phyloP scores from a whole-genome alignment of 2,329 filamentous ascomycete genomes.

The Raffaelea deltoideospora region DNA sequence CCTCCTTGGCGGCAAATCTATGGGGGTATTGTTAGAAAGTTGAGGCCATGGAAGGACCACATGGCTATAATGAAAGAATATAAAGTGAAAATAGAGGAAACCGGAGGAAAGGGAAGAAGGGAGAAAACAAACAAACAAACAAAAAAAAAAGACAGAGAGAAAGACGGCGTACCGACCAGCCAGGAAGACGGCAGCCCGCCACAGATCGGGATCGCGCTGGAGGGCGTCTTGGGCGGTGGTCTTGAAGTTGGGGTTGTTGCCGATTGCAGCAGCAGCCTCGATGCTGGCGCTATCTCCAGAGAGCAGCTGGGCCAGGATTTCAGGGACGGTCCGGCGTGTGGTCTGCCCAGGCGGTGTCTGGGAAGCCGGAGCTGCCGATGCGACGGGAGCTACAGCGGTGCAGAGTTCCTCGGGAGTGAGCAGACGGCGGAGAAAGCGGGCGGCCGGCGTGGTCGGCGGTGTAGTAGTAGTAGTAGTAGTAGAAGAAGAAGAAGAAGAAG shows the following conservation, averaged over 20 bases:
- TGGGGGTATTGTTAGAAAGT: not conserved
- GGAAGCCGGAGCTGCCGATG: too few species aligned
- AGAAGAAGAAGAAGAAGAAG: too few species aligned
- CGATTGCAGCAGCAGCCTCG: too few species aligned
- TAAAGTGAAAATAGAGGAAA: too few species aligned
- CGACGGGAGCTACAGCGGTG: not conserved
- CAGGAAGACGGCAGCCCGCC: slow-evolving; percentile 24
- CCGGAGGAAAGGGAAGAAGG: not conserved
- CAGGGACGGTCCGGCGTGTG: not conserved
- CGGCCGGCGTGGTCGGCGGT: slow-evolving; percentile 17
- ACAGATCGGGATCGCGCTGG: slow-evolving; percentile 12
- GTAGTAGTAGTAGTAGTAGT: too few species aligned
- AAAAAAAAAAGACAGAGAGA: not conserved
- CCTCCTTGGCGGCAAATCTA: slow-evolving; percentile 61
- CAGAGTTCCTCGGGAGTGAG: slow-evolving; percentile 25
- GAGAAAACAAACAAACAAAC: not conserved
- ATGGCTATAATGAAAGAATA: too few species aligned
- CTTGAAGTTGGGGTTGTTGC: too few species aligned
- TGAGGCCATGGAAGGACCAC: too few species aligned
- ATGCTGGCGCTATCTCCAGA: not conserved
- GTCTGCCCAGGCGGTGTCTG: not conserved
- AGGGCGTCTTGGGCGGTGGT: not conserved
- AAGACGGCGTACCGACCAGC: slow-evolving; percentile 24
- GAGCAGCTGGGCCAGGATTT: slow-evolving; percentile 4
- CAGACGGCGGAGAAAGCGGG: slow-evolving; percentile 31